Base-by-base conservation (phyloP, 1,284 basidiomycete genomes). In the Cryptococcus sp. region DNA sequence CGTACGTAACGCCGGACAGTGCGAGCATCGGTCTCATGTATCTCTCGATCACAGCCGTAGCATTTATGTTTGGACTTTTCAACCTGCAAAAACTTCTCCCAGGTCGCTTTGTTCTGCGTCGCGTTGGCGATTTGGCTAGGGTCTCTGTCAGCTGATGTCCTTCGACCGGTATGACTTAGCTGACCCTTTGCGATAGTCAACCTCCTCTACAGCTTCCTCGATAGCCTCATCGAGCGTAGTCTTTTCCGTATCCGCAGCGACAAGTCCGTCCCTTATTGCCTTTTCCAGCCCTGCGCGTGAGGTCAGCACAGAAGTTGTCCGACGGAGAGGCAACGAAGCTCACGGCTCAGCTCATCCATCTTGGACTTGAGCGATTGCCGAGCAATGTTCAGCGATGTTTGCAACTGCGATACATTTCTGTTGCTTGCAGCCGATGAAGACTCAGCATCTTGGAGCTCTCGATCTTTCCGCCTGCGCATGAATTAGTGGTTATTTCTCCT, bases 51-150 rank as follows among this genome's bases (percentile, higher is more conserved):
- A 73, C 94, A 97, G 4, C 87, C 86, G 20, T 85, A 80, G 68
- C 94, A 98, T 3, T 82, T 80, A 64, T 89, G 86, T 63, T 86
- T 83, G 37, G 81, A 78, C 70, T 85, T 84, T 19, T 87, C 89
- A 0, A 79, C 76, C 22, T 81, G 78, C 11, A 92, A 81, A 23
- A 94, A 76, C 1, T 79, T 78, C 54, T 88, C 80, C 68, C 87
- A 93, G 29, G 90, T 84, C 7, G 82, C 64, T 11, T 64, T 66
- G 19, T 75, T 64, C 19, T 72, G 74, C 19, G 72, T 64, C 22
- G 73, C 63, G 40, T 73, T 71, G 13, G 72, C 63, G 38, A 78
- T 66, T 34, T 76, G 73, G 11, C 70, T 74, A 52, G 4, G 16
- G 34, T 15, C 4, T 5, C 26, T 17, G 26, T 63, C 44, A 63